phyloP scores from a whole-genome alignment of 116 monocot species.

The Dioscorea cayenensis region DNA sequence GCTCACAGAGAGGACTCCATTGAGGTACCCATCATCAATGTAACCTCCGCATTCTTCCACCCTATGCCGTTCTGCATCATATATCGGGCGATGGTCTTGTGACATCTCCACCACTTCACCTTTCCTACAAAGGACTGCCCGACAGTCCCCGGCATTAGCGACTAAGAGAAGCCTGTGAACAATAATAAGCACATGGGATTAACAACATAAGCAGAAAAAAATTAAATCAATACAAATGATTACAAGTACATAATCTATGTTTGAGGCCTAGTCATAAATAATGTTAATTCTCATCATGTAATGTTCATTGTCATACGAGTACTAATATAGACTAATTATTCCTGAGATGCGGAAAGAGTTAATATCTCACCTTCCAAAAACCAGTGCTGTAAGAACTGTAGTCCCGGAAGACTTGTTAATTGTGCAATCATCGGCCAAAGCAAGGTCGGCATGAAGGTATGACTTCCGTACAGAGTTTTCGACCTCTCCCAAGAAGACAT shows the following conservation, averaged over 20 bases:
- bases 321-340: too few relatives aligned
- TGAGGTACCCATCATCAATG: conserved; percentile 72
- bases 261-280: too few relatives aligned
- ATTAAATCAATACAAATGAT: too few relatives aligned
- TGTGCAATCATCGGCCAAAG: neutral
- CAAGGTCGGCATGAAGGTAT: conserved; percentile 36
- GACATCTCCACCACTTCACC: conserved; percentile 69
- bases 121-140: conserved; percentile 61
- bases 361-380: conserved; percentile 35
- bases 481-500: conserved; percentile 30
- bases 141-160: conserved; percentile 75
- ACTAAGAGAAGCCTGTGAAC: conserved; percentile 47
- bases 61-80: conserved; percentile 31
- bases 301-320: too few relatives aligned
- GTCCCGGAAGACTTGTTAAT: neutral
- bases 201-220: neutral
- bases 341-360: too few relatives aligned
- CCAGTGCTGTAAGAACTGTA: neutral
- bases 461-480: conserved; percentile 38
- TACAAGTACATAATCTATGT: too few relatives aligned
- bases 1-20: conserved; percentile 60
- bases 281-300: too few relatives aligned
- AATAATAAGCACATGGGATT: neutral
- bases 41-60: conserved; percentile 49
- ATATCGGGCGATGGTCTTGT: conserved; percentile 54